Conservation (phyloP, 1,284 basidiomycete species). For the Tetrapyrgos nigripes region DNA sequence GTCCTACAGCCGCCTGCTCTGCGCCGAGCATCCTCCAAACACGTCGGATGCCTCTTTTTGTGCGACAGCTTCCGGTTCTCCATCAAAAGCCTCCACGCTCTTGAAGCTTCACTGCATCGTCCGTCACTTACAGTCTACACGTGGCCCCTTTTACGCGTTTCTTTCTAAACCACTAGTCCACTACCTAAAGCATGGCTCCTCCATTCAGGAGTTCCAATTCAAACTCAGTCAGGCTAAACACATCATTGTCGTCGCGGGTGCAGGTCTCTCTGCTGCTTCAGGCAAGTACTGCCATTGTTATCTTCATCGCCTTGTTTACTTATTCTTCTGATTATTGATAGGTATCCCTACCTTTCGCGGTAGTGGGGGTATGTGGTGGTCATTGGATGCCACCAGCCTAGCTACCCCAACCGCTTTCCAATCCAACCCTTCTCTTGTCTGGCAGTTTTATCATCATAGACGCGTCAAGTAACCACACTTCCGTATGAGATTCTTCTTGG, state of each 20-base stretch:
- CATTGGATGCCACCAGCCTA: conserved; percentile 58
- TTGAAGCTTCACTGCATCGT: too few relatives aligned
- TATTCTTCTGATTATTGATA: conserved; percentile 21
- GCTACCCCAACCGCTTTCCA: conserved; percentile 68
- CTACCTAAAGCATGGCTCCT: too few relatives aligned
- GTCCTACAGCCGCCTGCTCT: too few relatives aligned
- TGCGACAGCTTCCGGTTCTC: too few relatives aligned
- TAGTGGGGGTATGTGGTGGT: conserved; percentile 64
- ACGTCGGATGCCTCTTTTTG: too few relatives aligned
- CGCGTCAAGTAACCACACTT: conserved; percentile 49
- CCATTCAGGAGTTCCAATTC: neutral
- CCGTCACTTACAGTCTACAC: too few relatives aligned
- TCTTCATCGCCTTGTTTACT: neutral
- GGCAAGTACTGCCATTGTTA: conserved; percentile 36
- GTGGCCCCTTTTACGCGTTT: too few relatives aligned
- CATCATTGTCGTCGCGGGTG: conserved; percentile 66
- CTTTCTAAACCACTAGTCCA: too few relatives aligned
- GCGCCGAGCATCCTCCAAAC: too few relatives aligned
- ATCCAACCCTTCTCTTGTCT: conserved; percentile 60
- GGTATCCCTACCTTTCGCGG: conserved; percentile 74
- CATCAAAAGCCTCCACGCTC: too few relatives aligned
- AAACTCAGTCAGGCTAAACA: conserved; percentile 39
- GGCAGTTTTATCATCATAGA: conserved; percentile 77
- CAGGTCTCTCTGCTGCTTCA: conserved; percentile 67
- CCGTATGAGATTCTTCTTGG: neutral